These are phyloP conservation scores for Capsicum baccatum DNA, from an alignment of 257 asterid species.

Conservation along the genomic window DNA sequence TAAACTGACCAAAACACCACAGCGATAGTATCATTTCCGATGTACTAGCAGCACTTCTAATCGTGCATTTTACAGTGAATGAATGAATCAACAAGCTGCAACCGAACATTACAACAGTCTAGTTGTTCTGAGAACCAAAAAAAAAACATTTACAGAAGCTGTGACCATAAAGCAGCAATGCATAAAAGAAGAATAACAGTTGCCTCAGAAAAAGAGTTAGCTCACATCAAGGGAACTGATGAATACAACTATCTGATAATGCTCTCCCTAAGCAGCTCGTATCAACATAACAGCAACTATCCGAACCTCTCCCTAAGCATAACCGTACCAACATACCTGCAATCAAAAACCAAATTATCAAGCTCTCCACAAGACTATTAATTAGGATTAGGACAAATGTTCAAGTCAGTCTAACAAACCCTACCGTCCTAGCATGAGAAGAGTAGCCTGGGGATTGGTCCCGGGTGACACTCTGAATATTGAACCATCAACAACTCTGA, in stretches of 20 bases:
- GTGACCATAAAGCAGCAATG: neutral
- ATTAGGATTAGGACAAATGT: neutral
- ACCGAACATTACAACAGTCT: neutral
- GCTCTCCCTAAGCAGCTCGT: slow-evolving; percentile 8
- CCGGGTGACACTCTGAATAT: slow-evolving; percentile 75
- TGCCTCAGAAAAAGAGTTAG: neutral
- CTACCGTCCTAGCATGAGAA: slow-evolving; percentile 86
- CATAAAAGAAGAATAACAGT: neutral
- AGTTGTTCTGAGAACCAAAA: neutral
- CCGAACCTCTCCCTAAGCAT: slow-evolving; percentile 60
- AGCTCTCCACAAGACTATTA: neutral
- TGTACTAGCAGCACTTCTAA: slow-evolving; percentile 23
- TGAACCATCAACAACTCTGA: slow-evolving; percentile 87
- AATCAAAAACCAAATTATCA: slow-evolving; percentile 22
- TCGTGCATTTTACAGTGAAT: neutral
- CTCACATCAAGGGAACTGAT: neutral
- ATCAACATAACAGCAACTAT: slow-evolving; percentile 15
- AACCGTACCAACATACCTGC: slow-evolving; percentile 72
- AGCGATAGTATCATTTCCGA: neutral
- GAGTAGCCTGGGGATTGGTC: slow-evolving; percentile 94
- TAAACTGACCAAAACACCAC: neutral
- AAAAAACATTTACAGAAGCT: neutral
- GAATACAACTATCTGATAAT: neutral
- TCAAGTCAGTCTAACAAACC: slow-evolving; percentile 9
- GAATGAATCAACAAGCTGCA: neutral